phyloP scores from a whole-genome alignment of 139 green algal species.

The Chlorella vulgaris region DNA sequence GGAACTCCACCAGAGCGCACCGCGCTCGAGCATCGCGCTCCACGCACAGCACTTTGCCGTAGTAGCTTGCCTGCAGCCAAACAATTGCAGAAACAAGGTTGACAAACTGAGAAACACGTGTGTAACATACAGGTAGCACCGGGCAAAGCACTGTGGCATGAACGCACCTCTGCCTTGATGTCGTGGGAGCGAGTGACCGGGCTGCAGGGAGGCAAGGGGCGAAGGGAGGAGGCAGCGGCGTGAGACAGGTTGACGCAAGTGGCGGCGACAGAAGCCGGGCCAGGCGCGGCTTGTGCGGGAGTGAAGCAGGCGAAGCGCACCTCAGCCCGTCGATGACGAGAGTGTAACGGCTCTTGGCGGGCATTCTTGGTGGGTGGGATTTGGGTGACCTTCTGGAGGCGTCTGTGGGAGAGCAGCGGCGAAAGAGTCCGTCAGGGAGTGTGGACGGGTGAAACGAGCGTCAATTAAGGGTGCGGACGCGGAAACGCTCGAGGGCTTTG shows the following conservation, averaged over 20 bases:
- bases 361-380: neutral
- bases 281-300: neutral
- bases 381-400: neutral
- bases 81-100: no score
- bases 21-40: constrained; percentile 55
- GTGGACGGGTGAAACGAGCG: no score
- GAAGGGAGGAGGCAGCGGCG: neutral
- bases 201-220: neutral
- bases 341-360: constrained; percentile 34
- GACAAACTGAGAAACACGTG: no score
- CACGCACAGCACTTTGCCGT: constrained; percentile 49
- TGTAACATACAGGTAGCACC: no score
- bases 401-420: no score
- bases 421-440: no score
- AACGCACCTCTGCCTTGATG: constrained; percentile 26
- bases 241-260: neutral
- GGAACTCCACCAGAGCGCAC: constrained; percentile 66
- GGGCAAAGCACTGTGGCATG: no score
- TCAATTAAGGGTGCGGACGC: no score
- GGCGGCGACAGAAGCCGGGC: no score
- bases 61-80: constrained; percentile 34
- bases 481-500: no score
- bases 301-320: neutral
- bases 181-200: constrained; percentile 3
- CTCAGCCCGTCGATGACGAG: constrained; percentile 37